phyloP scores from a whole-genome alignment of 2,329 filamentous ascomycete genomes.

The Neocatenulostroma microsporum region DNA sequence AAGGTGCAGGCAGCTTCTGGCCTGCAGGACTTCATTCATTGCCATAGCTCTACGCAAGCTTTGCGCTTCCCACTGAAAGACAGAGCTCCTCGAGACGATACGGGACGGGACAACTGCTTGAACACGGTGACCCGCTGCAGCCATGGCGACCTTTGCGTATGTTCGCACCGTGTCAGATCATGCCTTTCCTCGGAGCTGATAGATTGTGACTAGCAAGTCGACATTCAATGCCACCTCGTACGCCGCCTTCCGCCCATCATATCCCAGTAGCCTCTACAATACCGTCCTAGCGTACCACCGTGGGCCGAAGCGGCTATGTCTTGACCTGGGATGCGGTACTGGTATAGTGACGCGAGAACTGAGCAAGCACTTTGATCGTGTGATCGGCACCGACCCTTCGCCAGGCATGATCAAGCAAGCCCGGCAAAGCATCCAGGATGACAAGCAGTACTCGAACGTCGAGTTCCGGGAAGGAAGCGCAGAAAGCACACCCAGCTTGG shows the following conservation, averaged over 20 bases:
- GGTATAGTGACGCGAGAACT: constrained; percentile 51
- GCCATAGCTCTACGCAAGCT: no score
- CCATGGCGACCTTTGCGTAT: constrained; percentile 15
- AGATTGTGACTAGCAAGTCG: constrained; percentile 14
- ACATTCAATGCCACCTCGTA: constrained; percentile 52
- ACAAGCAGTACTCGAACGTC: constrained; percentile 34
- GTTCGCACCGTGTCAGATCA: constrained; percentile 1
- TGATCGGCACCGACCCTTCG: constrained; percentile 52
- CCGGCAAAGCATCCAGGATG: constrained; percentile 4
- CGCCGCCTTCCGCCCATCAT: constrained; percentile 53
- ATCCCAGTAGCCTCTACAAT: constrained; percentile 49
- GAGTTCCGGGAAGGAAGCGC: constrained; percentile 45
- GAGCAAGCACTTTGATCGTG: constrained; percentile 44
- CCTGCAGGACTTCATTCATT: no score
- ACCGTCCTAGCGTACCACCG: constrained; percentile 50
- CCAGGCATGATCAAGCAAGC: constrained; percentile 45
- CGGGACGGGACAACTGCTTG: no score
- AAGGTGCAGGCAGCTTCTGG: no score
- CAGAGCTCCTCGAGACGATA: no score
- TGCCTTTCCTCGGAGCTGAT: no score
- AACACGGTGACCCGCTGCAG: no score
- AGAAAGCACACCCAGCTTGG: constrained; percentile 45
- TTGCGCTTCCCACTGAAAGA: no score
- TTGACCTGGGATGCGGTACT: constrained; percentile 60
- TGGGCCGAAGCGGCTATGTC: constrained; percentile 29